Percentiles rank a stretch among this genome's conserved stretches.
Conservation (phyloP, 495 filamentous ascomycete species). For the Hypoxylon fragiforme region DNA sequence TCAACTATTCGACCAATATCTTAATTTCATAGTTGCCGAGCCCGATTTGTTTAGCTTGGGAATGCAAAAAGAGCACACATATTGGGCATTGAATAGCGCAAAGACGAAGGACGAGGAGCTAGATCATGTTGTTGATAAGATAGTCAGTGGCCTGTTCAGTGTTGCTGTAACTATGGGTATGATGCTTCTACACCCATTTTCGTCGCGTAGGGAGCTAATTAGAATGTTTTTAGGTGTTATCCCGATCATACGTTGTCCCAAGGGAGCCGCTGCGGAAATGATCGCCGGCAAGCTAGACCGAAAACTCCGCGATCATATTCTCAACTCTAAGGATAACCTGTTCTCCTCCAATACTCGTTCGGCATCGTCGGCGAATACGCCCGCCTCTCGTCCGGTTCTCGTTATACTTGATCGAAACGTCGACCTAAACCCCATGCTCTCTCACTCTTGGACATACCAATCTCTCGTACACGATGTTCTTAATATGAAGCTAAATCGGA, state of each 20-base stretch:
- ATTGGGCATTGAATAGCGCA: slow-evolving; percentile 92
- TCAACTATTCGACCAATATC: slow-evolving; percentile 94
- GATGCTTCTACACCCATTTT: slow-evolving; percentile 17
- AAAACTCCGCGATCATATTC: slow-evolving; percentile 92
- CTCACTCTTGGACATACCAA: slow-evolving; percentile 98
- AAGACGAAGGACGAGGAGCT: slow-evolving; percentile 88
- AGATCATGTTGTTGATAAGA: slow-evolving; percentile 81
- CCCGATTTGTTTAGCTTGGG: slow-evolving; percentile 94
- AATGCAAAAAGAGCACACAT: slow-evolving; percentile 80
- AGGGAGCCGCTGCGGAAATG: slow-evolving; percentile 89
- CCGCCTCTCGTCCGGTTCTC: slow-evolving; percentile 77
- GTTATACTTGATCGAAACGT: slow-evolving; percentile 93
- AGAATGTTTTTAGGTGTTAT: slow-evolving; percentile 67
- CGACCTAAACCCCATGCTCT: slow-evolving; percentile 96
- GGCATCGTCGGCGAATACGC: slow-evolving; percentile 52
- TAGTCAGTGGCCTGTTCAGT: slow-evolving; percentile 93
- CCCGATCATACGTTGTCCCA: slow-evolving; percentile 90
- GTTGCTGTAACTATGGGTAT: slow-evolving; percentile 95
- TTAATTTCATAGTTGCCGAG: slow-evolving; percentile 96
- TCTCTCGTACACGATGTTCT: slow-evolving; percentile 94
- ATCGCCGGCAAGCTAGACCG: slow-evolving; percentile 92
- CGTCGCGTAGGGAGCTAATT: slow-evolving; percentile 12
- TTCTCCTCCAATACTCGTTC: slow-evolving; percentile 61
- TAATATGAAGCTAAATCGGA: slow-evolving; percentile 92
- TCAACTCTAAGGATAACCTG: slow-evolving; percentile 96